Evolutionary conservation across 257 asterid species (phyloP), one percentile per base, ranked within the genome.

Genomic region (Salvia rosmarinus): DNA sequence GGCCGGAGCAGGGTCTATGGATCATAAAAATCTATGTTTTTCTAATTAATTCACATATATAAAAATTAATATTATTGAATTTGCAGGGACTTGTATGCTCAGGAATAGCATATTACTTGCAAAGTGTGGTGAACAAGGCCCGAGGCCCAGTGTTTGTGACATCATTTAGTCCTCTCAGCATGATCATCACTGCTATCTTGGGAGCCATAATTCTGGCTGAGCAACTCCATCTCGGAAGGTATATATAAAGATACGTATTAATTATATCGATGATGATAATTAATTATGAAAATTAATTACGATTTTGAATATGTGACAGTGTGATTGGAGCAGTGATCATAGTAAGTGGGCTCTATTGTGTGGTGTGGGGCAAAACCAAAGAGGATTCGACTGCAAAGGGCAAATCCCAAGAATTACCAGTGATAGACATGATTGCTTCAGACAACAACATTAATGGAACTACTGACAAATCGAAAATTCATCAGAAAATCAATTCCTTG

Each of bases 111-210:
- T 94, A 89, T 32, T 94, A 91, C 65, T 51, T 94, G 76, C 99
- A 94, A 77, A 80, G 96, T 68, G 83, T 89, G 6, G 97, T 94
- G 65, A 94, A 89, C 83, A 91, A 77, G 75, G 51, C 43, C 0
- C 71, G 86, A 43, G 99, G 99, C 4, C 99, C 99, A 7, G 99
- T 94, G 3, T 94, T 94, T 68, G 96, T 94, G 39, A 94, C 99
- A 1, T 88, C 99, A 11, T 94, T 94, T 59, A 94, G 96, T 70
- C 98, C 98, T 52, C 81, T 91, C 5, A 89, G 91, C 68, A 94
- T 84, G 96, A 89, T 89, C 47, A 94, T 94, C 56, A 94, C 98
- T 0, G 96, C 97, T 16, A 30, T 91, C 19, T 83, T 91, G 55
- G 89, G 89, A 12, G 95, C 97, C 75, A 70, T 91, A 0, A 56